These are phyloP conservation scores for Metschnikowia henanensis DNA, from an alignment of 805 yeast species.

Conservation along the genomic window DNA sequence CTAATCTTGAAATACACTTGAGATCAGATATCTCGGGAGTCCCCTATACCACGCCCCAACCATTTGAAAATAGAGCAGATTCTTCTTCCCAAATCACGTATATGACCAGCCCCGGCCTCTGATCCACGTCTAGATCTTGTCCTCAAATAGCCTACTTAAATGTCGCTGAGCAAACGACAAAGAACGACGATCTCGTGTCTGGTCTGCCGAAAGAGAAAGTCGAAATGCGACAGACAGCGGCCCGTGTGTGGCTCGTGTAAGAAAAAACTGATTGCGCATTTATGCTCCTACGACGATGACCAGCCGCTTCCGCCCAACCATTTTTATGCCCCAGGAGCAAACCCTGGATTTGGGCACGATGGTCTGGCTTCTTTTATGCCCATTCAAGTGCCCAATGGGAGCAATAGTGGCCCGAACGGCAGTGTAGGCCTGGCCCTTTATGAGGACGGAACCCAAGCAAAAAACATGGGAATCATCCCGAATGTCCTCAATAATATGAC, in stretches of 20 bases:
- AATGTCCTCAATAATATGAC: no score
- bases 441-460: no score
- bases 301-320: not conserved
- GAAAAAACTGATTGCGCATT: slow-evolving; percentile 43
- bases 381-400: not conserved
- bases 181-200: slow-evolving; percentile 45
- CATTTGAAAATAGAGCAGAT: no score
- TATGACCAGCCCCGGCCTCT: no score
- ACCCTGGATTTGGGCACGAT: not conserved
- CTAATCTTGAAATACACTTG: not conserved
- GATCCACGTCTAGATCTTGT: not conserved
- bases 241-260: slow-evolving; percentile 46
- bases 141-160: not conserved
- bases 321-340: not conserved
- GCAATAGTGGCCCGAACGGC: no score
- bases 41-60: no score
- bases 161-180: slow-evolving; percentile 30
- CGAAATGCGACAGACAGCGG: slow-evolving; percentile 41
- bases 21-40: not conserved
- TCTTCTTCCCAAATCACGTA: no score
- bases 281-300: slow-evolving; percentile 37
- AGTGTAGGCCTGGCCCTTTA: no score
- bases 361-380: slow-evolving; percentile 1
- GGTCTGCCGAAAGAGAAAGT: slow-evolving; percentile 44
- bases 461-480: no score